Evolutionary conservation across 345 rosid genomes (phyloP).

Genomic region (Arabis alpina): DNA sequence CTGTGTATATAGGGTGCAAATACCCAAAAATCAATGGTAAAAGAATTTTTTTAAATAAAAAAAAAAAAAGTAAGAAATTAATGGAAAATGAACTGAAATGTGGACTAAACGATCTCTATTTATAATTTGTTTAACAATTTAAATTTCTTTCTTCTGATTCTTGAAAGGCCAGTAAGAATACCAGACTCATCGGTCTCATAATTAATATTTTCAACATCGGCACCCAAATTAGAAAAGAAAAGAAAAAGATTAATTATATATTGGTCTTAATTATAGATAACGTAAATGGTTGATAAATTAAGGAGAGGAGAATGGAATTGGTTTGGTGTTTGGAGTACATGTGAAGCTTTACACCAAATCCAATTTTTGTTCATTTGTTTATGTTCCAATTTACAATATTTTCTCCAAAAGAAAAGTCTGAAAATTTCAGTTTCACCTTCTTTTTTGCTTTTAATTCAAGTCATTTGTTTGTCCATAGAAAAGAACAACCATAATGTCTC

Average conservation of each 20-base stretch:
- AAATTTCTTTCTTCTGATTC: neutral
- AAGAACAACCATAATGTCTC: neutral
- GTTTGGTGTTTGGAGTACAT: conserved; percentile 35
- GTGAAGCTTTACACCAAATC: conserved; percentile 43
- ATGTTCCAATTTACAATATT: neutral
- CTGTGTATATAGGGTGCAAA: no score
- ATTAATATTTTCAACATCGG: neutral
- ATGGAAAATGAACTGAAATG: no score
- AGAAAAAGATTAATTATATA: neutral
- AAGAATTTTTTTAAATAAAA: no score
- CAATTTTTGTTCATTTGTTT: neutral
- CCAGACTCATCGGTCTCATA: conserved; percentile 15
- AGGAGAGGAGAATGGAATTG: conserved; percentile 9
- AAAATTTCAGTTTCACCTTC: conserved; percentile 45
- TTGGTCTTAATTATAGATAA: conserved; percentile 9
- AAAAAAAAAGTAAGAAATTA: no score
- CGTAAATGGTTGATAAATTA: conserved; percentile 37
- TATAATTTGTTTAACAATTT: no score
- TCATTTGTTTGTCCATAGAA: conserved; percentile 21
- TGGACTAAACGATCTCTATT: no score
- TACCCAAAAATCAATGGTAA: no score
- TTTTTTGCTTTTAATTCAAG: conserved; percentile 47
- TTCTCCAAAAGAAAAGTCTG: conserved; percentile 23
- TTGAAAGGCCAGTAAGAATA: conserved; percentile 8
- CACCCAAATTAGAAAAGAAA: neutral